phyloP scores from a whole-genome alignment of 2,329 filamentous ascomycete genomes.

The Paecilomyces fulvus region DNA sequence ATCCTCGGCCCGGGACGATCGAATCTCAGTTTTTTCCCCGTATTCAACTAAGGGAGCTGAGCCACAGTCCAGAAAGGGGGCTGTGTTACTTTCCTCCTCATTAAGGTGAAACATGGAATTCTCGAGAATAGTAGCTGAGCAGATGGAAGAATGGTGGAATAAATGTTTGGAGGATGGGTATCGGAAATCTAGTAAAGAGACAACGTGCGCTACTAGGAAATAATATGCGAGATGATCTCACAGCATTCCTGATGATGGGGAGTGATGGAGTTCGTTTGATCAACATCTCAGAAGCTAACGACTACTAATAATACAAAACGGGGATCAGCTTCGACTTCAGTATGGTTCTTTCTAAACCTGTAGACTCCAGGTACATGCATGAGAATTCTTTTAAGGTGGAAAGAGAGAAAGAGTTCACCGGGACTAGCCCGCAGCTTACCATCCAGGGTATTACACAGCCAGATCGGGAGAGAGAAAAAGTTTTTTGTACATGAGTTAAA shows the following conservation, averaged over 20 bases:
- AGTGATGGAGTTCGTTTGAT: not conserved
- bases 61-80: no score
- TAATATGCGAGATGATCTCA: no score
- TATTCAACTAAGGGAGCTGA: no score
- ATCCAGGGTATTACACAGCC: constrained; percentile 1
- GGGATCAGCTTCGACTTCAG: not conserved
- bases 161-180: no score
- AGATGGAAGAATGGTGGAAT: no score
- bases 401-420: not conserved
- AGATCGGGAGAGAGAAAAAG: constrained; percentile 3
- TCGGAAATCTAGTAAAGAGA: no score
- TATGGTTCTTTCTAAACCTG: not conserved
- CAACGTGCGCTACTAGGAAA: no score
- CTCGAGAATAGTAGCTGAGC: no score
- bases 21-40: not conserved
- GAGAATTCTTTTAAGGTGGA: not conserved
- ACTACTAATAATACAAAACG: no score
- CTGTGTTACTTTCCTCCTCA: no score
- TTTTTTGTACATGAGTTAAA: constrained; percentile 1
- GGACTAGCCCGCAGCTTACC: not conserved
- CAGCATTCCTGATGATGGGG: not conserved
- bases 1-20: not conserved
- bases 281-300: not conserved
- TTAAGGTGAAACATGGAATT: no score
- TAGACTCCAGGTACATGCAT: not conserved